phyloP scores from a whole-genome alignment of 2,329 filamentous ascomycete genomes.

The Apiospora phragmitis region DNA sequence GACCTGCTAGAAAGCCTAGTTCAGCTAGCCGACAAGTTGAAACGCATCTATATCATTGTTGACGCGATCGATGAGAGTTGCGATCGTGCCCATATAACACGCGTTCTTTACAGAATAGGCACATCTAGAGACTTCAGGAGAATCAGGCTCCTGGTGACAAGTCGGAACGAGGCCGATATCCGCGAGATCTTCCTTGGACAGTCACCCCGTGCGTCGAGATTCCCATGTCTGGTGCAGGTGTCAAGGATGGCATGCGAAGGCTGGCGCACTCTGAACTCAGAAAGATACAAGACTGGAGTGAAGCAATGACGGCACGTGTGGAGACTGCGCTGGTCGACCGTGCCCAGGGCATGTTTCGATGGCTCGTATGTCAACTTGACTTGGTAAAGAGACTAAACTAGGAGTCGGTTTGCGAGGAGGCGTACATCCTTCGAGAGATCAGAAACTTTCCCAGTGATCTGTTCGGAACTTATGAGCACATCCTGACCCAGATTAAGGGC shows the following conservation, averaged over 20 bases:
- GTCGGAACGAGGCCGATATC: constrained; percentile 31
- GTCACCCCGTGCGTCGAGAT: constrained; percentile 14
- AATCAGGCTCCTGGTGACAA: constrained; percentile 30
- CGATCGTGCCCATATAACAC: constrained; percentile 21
- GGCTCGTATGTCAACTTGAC: constrained; percentile 29
- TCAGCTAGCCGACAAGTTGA: constrained; percentile 21
- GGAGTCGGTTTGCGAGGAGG: constrained; percentile 1
- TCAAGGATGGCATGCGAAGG: constrained; percentile 27
- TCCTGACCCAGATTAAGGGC: constrained; percentile 21
- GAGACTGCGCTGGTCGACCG: constrained; percentile 19
- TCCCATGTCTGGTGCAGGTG: constrained; percentile 28
- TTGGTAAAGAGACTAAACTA: constrained; percentile 21
- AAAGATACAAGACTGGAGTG: not conserved
- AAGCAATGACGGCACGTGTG: constrained; percentile 10
- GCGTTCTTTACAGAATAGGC: constrained; percentile 23
- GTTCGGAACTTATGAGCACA: constrained; percentile 28
- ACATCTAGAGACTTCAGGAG: constrained; percentile 22
- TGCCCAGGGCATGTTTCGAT: constrained; percentile 30
- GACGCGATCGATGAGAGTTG: constrained; percentile 34
- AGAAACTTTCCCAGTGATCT: constrained; percentile 21
- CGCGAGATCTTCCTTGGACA: constrained; percentile 14
- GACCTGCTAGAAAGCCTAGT: constrained; percentile 23
- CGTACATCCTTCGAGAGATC: constrained; percentile 18
- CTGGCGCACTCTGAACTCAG: constrained; percentile 22
- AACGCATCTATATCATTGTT: constrained; percentile 25